Evolutionary conservation across 805 yeast genomes (phyloP), one percentile per base, ranked within the genome.

Genomic region (Maudiozyma turicensis): DNA sequence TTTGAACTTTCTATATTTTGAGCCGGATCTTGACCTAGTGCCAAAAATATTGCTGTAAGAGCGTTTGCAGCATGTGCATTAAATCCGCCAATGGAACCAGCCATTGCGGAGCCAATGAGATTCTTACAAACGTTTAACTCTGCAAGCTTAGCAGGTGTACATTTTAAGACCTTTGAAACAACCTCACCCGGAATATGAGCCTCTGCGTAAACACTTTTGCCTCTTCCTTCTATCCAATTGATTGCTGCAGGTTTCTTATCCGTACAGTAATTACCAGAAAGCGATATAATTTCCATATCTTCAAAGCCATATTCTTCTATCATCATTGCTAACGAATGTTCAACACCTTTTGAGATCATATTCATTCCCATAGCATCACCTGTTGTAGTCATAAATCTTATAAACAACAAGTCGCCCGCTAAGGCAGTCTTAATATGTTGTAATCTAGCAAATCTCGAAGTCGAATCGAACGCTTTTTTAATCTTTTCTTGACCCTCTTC

Each of bases 311-410:
- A 82, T 59, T 84, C 90, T 59, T 84, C 86, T 41, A 77, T 80
- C 96, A 93, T 88, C 65, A 77, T 80, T 53, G 82, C 81, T 61
- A 93, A 77, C 0, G 96, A 80, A 65, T 73, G 76, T 65, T 93
- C 99, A 43, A 89, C 96, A 68, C 99, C 99, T 71, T 93, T 93
- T 31, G 98, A 91, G 53, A 93, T 93, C 99, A 93, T 93, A 67
- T 93, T 93, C 99, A 93, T 93, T 55, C 99, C 99, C 99, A 93
- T 93, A 15, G 99, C 99, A 73, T 93, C 99, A 68, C 99, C 99
- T 15, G 99, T 93, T 39, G 96, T 89, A n/a, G 99, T 95, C 66
- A 90, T 81, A 74, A 93, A 93, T 63, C 99, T 81, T 58, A 93
- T 84, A 61, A 79, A 93, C 59, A 93, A 74, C 58, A 85, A 74